Conservation (phyloP, 2,329 filamentous ascomycete species). For the Dryadomyces quercivorus region DNA sequence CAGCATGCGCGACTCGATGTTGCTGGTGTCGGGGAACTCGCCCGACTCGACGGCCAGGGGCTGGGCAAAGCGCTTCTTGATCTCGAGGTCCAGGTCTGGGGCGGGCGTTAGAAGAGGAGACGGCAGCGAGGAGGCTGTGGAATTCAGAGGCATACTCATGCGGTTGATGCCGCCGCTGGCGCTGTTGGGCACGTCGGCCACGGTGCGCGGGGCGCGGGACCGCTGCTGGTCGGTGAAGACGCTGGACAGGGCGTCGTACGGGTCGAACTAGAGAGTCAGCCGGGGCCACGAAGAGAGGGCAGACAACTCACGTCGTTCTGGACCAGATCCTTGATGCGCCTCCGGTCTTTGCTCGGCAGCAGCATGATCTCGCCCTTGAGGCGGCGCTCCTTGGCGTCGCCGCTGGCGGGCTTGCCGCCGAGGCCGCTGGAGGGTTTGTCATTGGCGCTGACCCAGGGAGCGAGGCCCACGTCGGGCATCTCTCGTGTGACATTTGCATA, state of each 20-base stretch:
- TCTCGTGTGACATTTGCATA: conserved; percentile 59
- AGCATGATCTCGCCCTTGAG: conserved; percentile 61
- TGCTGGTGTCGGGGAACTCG: conserved; percentile 54
- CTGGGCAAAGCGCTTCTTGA: conserved; percentile 51
- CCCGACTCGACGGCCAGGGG: conserved; percentile 55
- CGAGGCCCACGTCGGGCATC: conserved; percentile 54
- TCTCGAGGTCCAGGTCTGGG: conserved; percentile 53
- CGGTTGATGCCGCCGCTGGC: conserved; percentile 60
- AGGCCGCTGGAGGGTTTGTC: conserved; percentile 48
- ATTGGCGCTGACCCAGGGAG: conserved; percentile 60
- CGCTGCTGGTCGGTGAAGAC: conserved; percentile 40
- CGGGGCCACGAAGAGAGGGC: too few species aligned
- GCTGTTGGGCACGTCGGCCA: conserved; percentile 50
- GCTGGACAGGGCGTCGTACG: conserved; percentile 38
- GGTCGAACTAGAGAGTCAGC: conserved; percentile 33
- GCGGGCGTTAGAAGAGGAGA: neutral
- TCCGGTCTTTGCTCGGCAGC: conserved; percentile 51
- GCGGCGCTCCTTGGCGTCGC: conserved; percentile 52
- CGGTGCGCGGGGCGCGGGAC: conserved; percentile 29
- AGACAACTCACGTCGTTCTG: conserved; percentile 52
- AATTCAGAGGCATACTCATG: conserved; percentile 59
- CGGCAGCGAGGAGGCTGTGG: neutral
- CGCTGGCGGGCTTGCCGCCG: conserved; percentile 49
- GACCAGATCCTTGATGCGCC: conserved; percentile 52
- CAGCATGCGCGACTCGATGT: conserved; percentile 52